Base-by-base conservation (phyloP, 1,284 basidiomycete genomes). In the Trichosporon faecale region DNA sequence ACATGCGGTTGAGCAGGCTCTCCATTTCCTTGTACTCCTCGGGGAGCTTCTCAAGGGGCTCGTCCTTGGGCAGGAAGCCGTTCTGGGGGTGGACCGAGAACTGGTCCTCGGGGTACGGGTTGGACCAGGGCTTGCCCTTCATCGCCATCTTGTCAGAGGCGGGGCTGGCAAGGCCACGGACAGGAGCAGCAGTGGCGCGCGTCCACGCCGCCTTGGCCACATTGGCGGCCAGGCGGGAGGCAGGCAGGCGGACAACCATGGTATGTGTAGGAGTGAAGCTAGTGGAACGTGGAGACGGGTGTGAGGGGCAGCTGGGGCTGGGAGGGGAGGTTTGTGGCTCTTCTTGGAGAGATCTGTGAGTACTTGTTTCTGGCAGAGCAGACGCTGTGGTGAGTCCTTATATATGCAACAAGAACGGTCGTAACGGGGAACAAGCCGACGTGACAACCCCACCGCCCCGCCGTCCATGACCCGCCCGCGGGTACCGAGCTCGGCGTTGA, bases 11-110 rank as follows among this genome's bases (percentile, higher is more conserved):
- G 37, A 73, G 72, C 1, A 73, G 68, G 16, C 49, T 66, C 55
- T 73, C 72, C 69, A 73, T 71, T 21, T 23, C 70, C 64, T 67
- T 63, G 68, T 73, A 73, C 72, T 73, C 72, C 46, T 55, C n/a
- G 23, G 72, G 72, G 6, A 73, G 68, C 8, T 2, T 27, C 8
- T 65, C 66, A 21, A 73, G 69, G 7, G 72, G 72, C 66, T 73
- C 72, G 35, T 69, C 23, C 27, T 29, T 31, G 37, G 72, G 72
- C 2, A 73, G 70, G 72, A 73, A 73, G 12, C 72, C 72, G 64
- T 73, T 73, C 46, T 71, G 40, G 37, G 69, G 66, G 8, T 65
- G 64, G 11, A 73, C 72, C 29, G 44, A 11, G 52, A 73, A 73
- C 37, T 33, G 46, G 72, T 73, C 72, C 11, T 52, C 16, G 7